Conservation (phyloP, 2,329 filamentous ascomycete species). For the Xylaria sp. region DNA sequence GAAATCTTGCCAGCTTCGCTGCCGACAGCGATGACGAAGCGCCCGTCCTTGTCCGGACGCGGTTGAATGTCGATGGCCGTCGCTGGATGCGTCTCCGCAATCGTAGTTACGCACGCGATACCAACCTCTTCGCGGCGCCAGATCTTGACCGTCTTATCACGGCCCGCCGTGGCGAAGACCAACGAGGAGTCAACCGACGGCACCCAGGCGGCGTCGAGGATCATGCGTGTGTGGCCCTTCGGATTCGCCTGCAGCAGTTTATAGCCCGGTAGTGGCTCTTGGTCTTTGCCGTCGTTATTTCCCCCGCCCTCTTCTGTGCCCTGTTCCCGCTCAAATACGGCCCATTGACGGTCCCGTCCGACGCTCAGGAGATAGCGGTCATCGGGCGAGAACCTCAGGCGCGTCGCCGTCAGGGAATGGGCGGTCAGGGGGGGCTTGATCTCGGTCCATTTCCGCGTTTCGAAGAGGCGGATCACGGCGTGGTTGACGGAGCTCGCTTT, state of each 20-base stretch:
- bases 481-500: conserved; percentile 92
- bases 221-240: conserved; percentile 92
- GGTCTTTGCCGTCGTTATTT: conserved; percentile 4
- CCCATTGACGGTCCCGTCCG: conserved; percentile 90
- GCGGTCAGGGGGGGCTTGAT: conserved; percentile 81
- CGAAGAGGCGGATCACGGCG: conserved; percentile 90
- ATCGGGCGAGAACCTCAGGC: conserved; percentile 78
- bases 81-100: conserved; percentile 64
- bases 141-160: conserved; percentile 83
- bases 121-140: conserved; percentile 55
- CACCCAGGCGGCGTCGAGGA: conserved; percentile 86
- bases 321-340: conserved; percentile 68
- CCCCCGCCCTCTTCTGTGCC: conserved; percentile 22
- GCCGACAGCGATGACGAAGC: conserved; percentile 59
- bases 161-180: conserved; percentile 83
- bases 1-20: conserved; percentile 60
- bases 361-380: conserved; percentile 82
- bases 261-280: conserved; percentile 53
- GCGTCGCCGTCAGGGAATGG: conserved; percentile 85
- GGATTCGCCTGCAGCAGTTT: conserved; percentile 67
- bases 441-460: conserved; percentile 86
- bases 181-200: conserved; percentile 52
- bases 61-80: conserved; percentile 73
- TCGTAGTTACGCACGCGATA: conserved; percentile 59
- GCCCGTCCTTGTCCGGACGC: conserved; percentile 37